phyloP scores from a whole-genome alignment of 352 stramenopile species.

The Phytophthora podocarpi region DNA sequence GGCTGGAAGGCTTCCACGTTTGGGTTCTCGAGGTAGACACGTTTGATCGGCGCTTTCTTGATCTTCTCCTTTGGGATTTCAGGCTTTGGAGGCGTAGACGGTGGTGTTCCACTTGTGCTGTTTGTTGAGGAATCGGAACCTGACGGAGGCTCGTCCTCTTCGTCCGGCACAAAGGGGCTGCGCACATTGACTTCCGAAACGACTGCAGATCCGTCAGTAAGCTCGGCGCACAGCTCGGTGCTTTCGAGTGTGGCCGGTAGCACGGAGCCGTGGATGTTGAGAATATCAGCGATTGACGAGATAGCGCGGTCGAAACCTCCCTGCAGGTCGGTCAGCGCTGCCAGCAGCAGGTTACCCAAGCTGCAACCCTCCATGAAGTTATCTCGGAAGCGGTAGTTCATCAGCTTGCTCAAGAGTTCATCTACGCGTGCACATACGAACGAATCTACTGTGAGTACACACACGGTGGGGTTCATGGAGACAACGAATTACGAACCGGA shows the following conservation, averaged over 20 bases:
- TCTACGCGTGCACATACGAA: constrained; percentile 37
- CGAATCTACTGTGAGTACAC: not conserved
- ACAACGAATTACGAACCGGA: constrained; percentile 47
- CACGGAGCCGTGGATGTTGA: constrained; percentile 85
- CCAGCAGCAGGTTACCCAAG: constrained; percentile 80
- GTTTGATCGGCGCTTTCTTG: constrained; percentile 78
- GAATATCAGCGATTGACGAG: constrained; percentile 82
- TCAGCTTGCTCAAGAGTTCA: constrained; percentile 86
- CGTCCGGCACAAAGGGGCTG: constrained; percentile 54
- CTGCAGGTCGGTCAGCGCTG: constrained; percentile 82
- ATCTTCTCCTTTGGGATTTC: constrained; percentile 35
- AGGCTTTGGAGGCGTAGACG: constrained; percentile 25
- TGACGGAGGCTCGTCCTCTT: constrained; percentile 23
- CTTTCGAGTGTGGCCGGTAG: constrained; percentile 84
- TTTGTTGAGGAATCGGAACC: constrained; percentile 24
- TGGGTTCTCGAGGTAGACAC: constrained; percentile 79
- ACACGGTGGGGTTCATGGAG: not conserved
- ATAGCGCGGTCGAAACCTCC: constrained; percentile 83
- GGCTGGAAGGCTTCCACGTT: constrained; percentile 74
- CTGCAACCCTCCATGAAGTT: constrained; percentile 90
- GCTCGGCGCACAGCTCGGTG: constrained; percentile 80
- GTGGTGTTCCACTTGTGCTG: constrained; percentile 25
- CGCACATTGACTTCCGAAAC: constrained; percentile 87
- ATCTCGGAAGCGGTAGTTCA: constrained; percentile 89
- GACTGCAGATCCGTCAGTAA: constrained; percentile 72